Evolutionary conservation across 768 basidiomycete genomes (phyloP), one percentile per base, ranked within the genome.

Genomic region (Lactarius akahatsu): DNA sequence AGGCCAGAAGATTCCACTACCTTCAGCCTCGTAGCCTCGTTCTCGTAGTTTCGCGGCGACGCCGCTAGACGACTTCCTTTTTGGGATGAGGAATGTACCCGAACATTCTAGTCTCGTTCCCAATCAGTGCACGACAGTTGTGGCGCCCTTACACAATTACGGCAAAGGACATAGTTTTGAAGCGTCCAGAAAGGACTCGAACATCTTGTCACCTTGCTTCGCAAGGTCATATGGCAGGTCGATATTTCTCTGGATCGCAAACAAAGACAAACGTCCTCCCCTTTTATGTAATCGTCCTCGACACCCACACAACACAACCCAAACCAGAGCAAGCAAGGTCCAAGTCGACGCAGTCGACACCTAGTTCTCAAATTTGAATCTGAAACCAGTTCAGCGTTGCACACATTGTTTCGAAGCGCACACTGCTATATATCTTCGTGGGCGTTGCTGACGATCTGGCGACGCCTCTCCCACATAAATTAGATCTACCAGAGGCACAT

Each of bases 11-110:
- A 26, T 57, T 63, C 43, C 57, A 43, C 43, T 18, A 9, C 18
- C 55, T 57, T 18, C n/a, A 32, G 45, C 6, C 28, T 36, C 41
- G 16, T 43, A 32, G 45, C 6, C 28, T 45, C 55, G n/a, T 56
- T 62, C 62, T 56, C 41, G 54, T 26, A 55, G 18, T 47, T n/a
- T 47, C 45, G 45, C 45, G n/a, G 45, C 45, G n/a, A 47, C 9
- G 20, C 20, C n/a, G 2, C 16, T 15, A 40, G 8, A 15, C 3
- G 30, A 13, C 11, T 63, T 45, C 55, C 63, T 57, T 63, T 57
- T 62, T 63, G 34, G 55, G 32, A 41, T 10, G 4, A 40, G 20
- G 58, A 64, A 54, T 20, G 2, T 9, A 11, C 47, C 13, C 13
- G 63, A 59, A 59, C 34, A 10, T 64, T 63, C 62, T 36, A 16